Evolutionary conservation across 257 asterid species (phyloP).

Genomic region (Solanum gandarillasii): DNA sequence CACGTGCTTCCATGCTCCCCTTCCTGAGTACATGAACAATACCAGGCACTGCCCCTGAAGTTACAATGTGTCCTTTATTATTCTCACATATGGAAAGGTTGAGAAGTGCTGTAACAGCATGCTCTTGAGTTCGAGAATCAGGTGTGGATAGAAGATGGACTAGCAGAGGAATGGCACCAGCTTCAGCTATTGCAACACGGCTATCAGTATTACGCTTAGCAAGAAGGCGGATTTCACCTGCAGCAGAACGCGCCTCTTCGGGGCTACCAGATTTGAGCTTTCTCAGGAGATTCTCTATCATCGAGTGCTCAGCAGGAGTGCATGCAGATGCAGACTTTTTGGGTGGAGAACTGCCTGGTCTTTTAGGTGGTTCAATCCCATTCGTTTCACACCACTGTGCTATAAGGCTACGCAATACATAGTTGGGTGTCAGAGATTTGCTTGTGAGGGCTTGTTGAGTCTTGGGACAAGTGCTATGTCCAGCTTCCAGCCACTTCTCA

Average conservation of each 20-base stretch:
- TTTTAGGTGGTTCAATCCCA: conserved; percentile 3
- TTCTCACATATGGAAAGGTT: conserved; percentile 13
- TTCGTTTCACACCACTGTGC: conserved; percentile 7
- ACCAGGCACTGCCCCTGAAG: conserved; percentile 7
- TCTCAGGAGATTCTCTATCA: background rate
- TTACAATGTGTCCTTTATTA: conserved; percentile 6
- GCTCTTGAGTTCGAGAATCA: conserved; percentile 5
- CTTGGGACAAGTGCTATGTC: conserved; percentile 10
- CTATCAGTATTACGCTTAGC: background rate
- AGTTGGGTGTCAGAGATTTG: conserved; percentile 5
- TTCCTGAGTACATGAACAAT: conserved; percentile 4
- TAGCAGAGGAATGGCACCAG: conserved; percentile 6
- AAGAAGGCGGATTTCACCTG: conserved; percentile 7
- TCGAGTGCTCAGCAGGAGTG: background rate
- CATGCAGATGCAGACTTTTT: background rate
- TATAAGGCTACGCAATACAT: conserved; percentile 6
- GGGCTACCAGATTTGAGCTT: conserved; percentile 3
- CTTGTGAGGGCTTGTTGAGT: conserved; percentile 8
- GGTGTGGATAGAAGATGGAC: background rate
- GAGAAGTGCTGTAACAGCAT: conserved; percentile 8
- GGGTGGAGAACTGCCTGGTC: background rate
- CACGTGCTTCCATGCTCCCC: conserved; percentile 10
- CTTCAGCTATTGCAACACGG: conserved; percentile 5
- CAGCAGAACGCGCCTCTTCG: conserved; percentile 1
- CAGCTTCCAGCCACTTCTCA: conserved; percentile 5